Percentiles rank a stretch among this genome's conserved stretches.
These are phyloP conservation scores for Ogataea polymorpha DNA, from an alignment of 805 yeast genomes.

Conservation along the genomic window DNA sequence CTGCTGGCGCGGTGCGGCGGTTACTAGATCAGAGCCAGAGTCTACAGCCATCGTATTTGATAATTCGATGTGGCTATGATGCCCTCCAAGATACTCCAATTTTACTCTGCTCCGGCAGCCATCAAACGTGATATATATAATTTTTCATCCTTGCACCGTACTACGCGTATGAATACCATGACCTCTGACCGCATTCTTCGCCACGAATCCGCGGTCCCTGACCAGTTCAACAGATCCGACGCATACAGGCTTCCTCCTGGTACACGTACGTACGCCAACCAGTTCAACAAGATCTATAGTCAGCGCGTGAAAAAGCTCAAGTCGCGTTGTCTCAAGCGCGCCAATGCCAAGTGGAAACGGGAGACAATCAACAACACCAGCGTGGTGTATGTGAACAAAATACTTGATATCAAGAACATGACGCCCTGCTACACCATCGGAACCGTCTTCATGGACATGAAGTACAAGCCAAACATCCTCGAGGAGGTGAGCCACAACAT, in stretches of 20 bases:
- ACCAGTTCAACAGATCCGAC: slow-evolving; percentile 8
- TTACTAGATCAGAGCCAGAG: no score
- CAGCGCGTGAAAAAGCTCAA: slow-evolving; percentile 48
- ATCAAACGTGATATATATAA: neutral
- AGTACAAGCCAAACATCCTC: slow-evolving; percentile 79
- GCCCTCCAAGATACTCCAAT: no score
- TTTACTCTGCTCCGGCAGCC: no score
- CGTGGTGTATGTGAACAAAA: slow-evolving; percentile 39
- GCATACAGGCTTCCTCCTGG: slow-evolving; percentile 16
- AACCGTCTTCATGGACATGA: slow-evolving; percentile 79
- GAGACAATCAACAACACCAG: slow-evolving; percentile 36
- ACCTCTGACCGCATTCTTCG: slow-evolving; percentile 24
- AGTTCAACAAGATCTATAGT: slow-evolving; percentile 57
- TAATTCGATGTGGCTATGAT: no score
- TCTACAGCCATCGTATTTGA: no score
- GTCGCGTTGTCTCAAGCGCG: slow-evolving; percentile 44
- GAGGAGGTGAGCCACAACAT: slow-evolving; percentile 67
- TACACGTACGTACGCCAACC: slow-evolving; percentile 46
- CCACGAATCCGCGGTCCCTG: slow-evolving; percentile 13
- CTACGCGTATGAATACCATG: slow-evolving; percentile 15
- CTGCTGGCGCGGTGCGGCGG: no score
- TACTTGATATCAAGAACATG: slow-evolving; percentile 60
- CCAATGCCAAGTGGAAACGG: slow-evolving; percentile 39
- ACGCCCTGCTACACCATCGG: slow-evolving; percentile 82
- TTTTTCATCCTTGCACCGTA: slow-evolving; percentile 9